Conservation (phyloP, 164 flowering plant species). For the Aristolochia californica region DNA sequence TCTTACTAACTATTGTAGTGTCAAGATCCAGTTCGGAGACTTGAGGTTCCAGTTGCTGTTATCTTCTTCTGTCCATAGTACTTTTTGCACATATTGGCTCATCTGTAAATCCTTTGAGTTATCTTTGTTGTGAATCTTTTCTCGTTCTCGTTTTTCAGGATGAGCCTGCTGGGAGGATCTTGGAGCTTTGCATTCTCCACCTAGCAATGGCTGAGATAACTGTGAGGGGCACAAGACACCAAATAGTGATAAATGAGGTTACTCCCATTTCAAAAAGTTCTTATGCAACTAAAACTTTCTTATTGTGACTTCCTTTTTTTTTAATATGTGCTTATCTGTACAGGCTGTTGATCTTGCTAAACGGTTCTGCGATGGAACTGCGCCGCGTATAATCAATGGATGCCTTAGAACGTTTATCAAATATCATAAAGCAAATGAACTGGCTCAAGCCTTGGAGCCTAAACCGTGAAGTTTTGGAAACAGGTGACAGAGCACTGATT, state of each 20-base stretch:
- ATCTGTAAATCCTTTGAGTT: background rate
- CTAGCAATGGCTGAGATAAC: conserved; percentile 86
- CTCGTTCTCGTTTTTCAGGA: conserved; percentile 22
- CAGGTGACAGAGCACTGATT: background rate
- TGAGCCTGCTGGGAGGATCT: conserved; percentile 65
- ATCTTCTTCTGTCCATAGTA: background rate
- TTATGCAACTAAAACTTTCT: background rate
- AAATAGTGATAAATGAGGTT: conserved; percentile 85
- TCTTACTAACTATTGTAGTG: too few species aligned
- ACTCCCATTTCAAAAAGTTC: background rate
- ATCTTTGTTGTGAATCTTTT: too few species aligned
- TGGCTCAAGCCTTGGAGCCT: conserved; percentile 9
- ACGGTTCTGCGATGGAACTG: conserved; percentile 90
- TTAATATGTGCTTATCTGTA: conserved; percentile 7
- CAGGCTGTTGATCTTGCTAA: conserved; percentile 94
- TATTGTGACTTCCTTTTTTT: background rate
- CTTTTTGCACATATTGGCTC: background rate
- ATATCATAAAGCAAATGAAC: conserved; percentile 21
- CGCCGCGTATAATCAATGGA: conserved; percentile 81
- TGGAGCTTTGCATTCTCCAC: conserved; percentile 85
- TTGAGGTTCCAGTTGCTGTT: too few species aligned
- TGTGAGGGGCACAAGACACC: conserved; percentile 66
- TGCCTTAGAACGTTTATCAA: conserved; percentile 72
- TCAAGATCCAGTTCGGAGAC: too few species aligned
- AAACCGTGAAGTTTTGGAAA: conserved; percentile 7